phyloP scores from a whole-genome alignment of 371 early-diverging fungal species.

The Mucor saturninus region DNA sequence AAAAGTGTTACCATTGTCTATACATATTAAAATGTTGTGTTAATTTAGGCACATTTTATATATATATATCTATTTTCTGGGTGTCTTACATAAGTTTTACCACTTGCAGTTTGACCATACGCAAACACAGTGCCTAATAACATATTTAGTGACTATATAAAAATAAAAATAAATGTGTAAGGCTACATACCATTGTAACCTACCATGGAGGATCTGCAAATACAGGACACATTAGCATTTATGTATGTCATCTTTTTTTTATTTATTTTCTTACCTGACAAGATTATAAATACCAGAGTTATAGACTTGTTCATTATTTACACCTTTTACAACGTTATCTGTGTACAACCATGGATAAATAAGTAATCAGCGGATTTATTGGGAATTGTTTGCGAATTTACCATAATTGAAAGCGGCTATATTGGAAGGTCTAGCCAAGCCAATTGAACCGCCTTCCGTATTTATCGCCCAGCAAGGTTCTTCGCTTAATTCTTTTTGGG shows the following conservation, averaged over 20 bases:
- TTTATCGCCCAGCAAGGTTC: conserved; percentile 31
- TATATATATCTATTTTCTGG: not conserved
- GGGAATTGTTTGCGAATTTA: not conserved
- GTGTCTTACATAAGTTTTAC: conserved; percentile 84
- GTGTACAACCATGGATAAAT: not conserved
- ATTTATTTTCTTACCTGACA: conserved; percentile 35
- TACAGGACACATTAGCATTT: not conserved
- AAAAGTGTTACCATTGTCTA: conserved; percentile 35
- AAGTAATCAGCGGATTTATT: not conserved
- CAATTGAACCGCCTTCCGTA: conserved; percentile 22
- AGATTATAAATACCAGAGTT: conserved; percentile 33
- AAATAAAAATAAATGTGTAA: not conserved
- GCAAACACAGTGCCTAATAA: conserved; percentile 82
- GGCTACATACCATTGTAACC: conserved; percentile 59
- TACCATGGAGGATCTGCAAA: conserved; percentile 50
- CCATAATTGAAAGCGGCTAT: conserved; percentile 18
- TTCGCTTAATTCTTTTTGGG: conserved; percentile 28
- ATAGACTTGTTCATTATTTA: conserved; percentile 34
- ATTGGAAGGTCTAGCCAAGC: conserved; percentile 10
- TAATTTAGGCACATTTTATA: not conserved
- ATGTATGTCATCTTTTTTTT: not conserved
- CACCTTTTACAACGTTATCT: conserved; percentile 30
- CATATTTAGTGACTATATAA: not conserved
- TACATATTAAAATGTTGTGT: not conserved
- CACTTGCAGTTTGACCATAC: conserved; percentile 96